Conservation (phyloP, 2,329 filamentous ascomycete genomes). For the Cladophialophora chaetospira region DNA sequence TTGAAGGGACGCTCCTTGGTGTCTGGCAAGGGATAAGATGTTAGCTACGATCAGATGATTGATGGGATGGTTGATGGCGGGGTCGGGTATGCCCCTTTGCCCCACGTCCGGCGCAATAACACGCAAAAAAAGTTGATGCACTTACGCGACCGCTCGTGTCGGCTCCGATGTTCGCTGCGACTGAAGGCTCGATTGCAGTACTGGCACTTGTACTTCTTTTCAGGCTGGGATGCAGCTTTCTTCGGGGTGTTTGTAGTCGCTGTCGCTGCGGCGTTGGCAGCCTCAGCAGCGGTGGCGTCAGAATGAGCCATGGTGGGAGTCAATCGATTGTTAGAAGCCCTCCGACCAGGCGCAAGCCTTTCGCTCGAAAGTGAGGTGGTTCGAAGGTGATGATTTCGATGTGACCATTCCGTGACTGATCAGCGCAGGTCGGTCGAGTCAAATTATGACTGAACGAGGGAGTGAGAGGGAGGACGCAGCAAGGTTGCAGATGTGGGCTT, state of each 20-base stretch:
- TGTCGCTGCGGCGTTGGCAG: conserved; percentile 46
- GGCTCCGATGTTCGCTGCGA: conserved; percentile 92
- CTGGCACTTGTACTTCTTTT: conserved; percentile 99
- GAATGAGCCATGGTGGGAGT: conserved; percentile 25
- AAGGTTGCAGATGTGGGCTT: conserved; percentile 13
- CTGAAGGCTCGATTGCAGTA: conserved; percentile 98
- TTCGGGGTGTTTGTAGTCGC: conserved; percentile 60
- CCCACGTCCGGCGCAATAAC: conserved; percentile 32
- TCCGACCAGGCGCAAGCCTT: conserved; percentile 34
- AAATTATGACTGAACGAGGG: too few species aligned
- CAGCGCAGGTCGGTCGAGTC: conserved; percentile 13
- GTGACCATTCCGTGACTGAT: conserved; percentile 28
- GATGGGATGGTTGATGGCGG: conserved; percentile 24
- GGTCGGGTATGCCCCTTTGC: conserved; percentile 21
- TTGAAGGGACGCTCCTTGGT: conserved; percentile 99
- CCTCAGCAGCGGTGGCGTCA: conserved; percentile 31
- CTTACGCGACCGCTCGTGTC: conserved; percentile 98
- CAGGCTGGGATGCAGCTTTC: conserved; percentile 76
- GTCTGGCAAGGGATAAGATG: conserved; percentile 57
- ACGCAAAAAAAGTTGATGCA: conserved; percentile 28
- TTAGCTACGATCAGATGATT: conserved; percentile 15
- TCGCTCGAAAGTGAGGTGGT: conserved; percentile 34
- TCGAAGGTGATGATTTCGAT: conserved; percentile 20
- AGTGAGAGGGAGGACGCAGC: conserved; percentile 4
- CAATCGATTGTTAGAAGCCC: conserved; percentile 29